Conservation (phyloP, 1,139 yeast genomes). For the Pneumocystis canis region DNA sequence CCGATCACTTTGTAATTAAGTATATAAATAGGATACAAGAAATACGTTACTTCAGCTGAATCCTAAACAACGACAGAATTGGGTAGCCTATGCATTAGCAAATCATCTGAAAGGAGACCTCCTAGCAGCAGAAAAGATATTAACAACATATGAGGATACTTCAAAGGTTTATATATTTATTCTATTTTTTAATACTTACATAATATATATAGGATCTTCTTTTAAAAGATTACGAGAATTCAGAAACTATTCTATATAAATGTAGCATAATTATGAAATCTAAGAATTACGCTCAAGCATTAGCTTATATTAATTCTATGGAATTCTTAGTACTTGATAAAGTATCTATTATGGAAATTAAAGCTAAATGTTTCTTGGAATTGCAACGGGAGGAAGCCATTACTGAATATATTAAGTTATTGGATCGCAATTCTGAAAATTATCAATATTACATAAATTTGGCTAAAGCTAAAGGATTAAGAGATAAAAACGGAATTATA, state of each 20-base stretch:
- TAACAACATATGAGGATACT: constrained; percentile 58
- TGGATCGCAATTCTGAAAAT: constrained; percentile 80
- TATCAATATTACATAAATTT: constrained; percentile 47
- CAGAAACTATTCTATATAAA: constrained; percentile 40
- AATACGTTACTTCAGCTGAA: constrained; percentile 55
- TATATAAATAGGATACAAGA: constrained; percentile 32
- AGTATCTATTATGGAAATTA: constrained; percentile 31
- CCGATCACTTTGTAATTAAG: background rate
- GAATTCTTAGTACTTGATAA: constrained; percentile 49
- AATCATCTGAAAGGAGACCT: constrained; percentile 60
- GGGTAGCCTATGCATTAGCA: constrained; percentile 84
- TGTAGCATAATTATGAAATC: constrained; percentile 48
- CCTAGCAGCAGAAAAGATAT: constrained; percentile 53
- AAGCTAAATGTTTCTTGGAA: constrained; percentile 44
- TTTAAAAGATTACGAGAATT: constrained; percentile 1
- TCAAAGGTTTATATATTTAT: constrained; percentile 32
- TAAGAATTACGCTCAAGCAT: constrained; percentile 52
- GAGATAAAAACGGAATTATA: constrained; percentile 21
- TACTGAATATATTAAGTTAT: constrained; percentile 47
- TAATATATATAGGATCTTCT: background rate
- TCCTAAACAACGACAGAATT: constrained; percentile 78
- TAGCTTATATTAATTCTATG: constrained; percentile 40
- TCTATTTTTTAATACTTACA: constrained; percentile 3
- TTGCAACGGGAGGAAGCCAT: constrained; percentile 49
- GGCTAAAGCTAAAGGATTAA: constrained; percentile 38